Conservation (phyloP, 345 rosid species). For the Aquilaria yunnanensis region DNA sequence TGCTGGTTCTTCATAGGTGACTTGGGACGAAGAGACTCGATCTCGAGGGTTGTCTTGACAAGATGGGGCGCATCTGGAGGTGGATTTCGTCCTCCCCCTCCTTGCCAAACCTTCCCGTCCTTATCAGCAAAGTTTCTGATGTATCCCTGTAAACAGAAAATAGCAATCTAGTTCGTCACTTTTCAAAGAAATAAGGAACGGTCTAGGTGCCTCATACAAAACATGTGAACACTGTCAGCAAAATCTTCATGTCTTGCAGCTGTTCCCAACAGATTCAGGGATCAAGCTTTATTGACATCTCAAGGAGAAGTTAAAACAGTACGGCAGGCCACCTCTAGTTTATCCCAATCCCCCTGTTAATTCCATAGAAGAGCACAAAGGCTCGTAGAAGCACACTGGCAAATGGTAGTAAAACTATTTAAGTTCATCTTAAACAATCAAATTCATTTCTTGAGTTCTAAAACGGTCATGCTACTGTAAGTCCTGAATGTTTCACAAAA, state of each 20-base stretch:
- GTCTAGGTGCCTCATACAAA: not conserved
- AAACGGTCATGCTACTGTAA: slow-evolving; percentile 5
- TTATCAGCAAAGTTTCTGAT: slow-evolving; percentile 67
- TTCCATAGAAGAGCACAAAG: too few species aligned
- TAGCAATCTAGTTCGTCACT: slow-evolving; percentile 11
- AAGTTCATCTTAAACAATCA: not conserved
- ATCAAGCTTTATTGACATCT: not conserved
- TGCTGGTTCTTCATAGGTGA: slow-evolving; percentile 99
- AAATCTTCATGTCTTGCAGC: too few species aligned
- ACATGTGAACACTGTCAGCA: too few species aligned
- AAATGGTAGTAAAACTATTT: not conserved
- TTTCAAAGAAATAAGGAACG: not conserved
- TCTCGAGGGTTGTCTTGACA: slow-evolving; percentile 77
- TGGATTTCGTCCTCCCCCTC: slow-evolving; percentile 95
- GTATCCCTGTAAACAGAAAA: slow-evolving; percentile 44
- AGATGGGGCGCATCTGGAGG: slow-evolving; percentile 93
- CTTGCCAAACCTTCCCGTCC: slow-evolving; percentile 99
- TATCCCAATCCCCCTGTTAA: too few species aligned
- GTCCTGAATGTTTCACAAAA: not conserved
- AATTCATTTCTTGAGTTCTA: not conserved
- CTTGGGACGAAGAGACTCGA: slow-evolving; percentile 83
- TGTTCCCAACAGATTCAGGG: too few species aligned
- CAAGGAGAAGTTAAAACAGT: not conserved
- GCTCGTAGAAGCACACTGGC: too few species aligned
- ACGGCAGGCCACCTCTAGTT: too few species aligned